A percentile compares a stretch with the other conserved stretches of the same genome.
phyloP scores from a whole-genome alignment of 2,329 filamentous ascomycete genomes.

The Tolypocladium tropicale region DNA sequence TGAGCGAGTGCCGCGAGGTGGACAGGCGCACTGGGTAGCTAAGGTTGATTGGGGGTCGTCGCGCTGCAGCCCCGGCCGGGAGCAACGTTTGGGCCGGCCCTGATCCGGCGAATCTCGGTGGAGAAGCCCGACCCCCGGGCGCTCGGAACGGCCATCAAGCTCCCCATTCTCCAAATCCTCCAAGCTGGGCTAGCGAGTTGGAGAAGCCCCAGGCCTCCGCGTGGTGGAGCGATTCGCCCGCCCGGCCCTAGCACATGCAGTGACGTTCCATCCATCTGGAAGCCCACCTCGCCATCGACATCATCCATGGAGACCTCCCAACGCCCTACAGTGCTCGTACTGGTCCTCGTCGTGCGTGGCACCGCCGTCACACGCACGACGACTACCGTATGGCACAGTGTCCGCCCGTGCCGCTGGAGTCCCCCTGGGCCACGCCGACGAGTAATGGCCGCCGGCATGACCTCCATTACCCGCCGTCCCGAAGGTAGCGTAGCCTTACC shows the following conservation, averaged over 20 bases:
- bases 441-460: no score
- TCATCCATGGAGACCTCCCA: background rate
- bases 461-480: no score
- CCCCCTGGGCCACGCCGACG: no score
- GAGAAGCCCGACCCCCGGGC: background rate
- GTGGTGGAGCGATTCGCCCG: background rate
- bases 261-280: conserved; percentile 12
- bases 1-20: no score
- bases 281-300: background rate
- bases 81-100: conserved; percentile 2
- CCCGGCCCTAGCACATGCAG: conserved; percentile 5
- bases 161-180: background rate
- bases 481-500: background rate
- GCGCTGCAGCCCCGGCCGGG: background rate
- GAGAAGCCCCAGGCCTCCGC: background rate
- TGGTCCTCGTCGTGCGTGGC: no score
- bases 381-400: no score
- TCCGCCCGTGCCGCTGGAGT: no score
- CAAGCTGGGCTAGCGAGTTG: background rate
- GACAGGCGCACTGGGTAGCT: no score
- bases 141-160: background rate
- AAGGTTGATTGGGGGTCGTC: background rate
- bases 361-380: no score
- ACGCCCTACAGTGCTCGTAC: background rate
- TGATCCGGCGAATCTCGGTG: conserved; percentile 1